Base-by-base conservation (phyloP, 2,329 filamentous ascomycete genomes). In the Colletotrichum musae region DNA sequence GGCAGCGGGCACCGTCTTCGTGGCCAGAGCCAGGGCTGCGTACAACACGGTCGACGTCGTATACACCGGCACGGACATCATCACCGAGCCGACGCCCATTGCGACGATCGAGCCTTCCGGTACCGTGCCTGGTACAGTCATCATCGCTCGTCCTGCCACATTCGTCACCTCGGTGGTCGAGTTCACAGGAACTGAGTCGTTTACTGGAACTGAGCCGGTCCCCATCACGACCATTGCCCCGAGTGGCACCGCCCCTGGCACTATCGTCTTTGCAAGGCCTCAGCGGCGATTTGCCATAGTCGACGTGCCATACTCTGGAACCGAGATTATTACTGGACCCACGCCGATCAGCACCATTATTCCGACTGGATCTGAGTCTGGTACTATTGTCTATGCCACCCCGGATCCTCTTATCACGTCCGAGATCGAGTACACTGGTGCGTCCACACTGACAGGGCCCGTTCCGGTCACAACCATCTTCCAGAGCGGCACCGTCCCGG, bases 101-200 rank as follows among this genome's bases (percentile, higher is more conserved):
- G 16, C 65, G 6, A 71, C 70, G 15, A 61, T 66, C 16, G 57
- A 61, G 6, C 64, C 60, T 28, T 62, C 50, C n/a, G 63, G 60
- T 7, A 59, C 71, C 7, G 28, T 15, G 1, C 60, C 58, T 4
- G 70, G 71, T 3, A 71, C 70, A 2, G 56, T 68, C 13, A 56
- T 72, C 15, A 32, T 54, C 13, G 41, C 39, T 21, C n/a, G 48
- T 4, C 39, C 59, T 3, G 59, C 59, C 9, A 12, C 28, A 1
- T 62, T 39, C n/a, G 58, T 69, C 7, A 52, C 68, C 13, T 51
- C 70, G 1, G 41, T 51, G 13, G 26, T 62, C 12, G 12, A 43
- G 3, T 66, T 53, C 21, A 47, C 39, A 3, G 59, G 66, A 4
- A 48, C 64, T 4, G 52, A 18, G 2, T 70, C 70, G 1, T 24